Evolutionary conservation across 129 eudicot species (phyloP).

Genomic region (Apium graveolens): DNA sequence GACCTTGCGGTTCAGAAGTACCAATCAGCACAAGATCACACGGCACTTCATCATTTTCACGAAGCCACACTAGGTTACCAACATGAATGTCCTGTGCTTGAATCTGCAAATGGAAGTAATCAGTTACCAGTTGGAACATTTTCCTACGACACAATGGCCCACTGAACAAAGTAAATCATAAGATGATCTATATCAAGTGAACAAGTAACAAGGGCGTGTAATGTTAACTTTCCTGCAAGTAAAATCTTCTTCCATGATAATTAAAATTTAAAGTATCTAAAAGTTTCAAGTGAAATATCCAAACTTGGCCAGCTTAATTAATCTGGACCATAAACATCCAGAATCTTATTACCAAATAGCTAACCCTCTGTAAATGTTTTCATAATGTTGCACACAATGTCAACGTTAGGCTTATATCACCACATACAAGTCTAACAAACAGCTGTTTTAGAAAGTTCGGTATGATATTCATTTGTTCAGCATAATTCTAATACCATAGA

Average conservation of each 20-base stretch:
- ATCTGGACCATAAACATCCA: not conserved
- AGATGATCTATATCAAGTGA: not conserved
- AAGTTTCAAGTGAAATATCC: not conserved
- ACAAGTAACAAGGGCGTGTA: not conserved
- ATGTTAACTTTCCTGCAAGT: not conserved
- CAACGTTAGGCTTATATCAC: not conserved
- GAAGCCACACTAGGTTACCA: conserved; percentile 92
- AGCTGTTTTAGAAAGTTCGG: not conserved
- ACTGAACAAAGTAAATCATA: not conserved
- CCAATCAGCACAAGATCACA: conserved; percentile 94
- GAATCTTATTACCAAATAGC: not conserved
- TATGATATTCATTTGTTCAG: not conserved
- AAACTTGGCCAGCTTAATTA: not conserved
- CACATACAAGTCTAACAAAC: not conserved
- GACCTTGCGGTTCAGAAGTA: conserved; percentile 85
- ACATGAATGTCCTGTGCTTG: conserved; percentile 90
- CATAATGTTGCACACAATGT: not conserved
- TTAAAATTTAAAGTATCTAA: not conserved
- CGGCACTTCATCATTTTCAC: conserved; percentile 98
- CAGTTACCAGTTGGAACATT: not conserved
- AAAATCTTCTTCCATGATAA: not conserved
- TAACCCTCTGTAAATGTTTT: not conserved
- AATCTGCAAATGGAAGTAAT: conserved; percentile 36
- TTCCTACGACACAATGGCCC: not conserved
- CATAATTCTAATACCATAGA: not conserved